Evolutionary conservation across 306 rosid species (phyloP), one percentile per base, ranked within the genome.

Genomic region (Nissolia schottii): DNA sequence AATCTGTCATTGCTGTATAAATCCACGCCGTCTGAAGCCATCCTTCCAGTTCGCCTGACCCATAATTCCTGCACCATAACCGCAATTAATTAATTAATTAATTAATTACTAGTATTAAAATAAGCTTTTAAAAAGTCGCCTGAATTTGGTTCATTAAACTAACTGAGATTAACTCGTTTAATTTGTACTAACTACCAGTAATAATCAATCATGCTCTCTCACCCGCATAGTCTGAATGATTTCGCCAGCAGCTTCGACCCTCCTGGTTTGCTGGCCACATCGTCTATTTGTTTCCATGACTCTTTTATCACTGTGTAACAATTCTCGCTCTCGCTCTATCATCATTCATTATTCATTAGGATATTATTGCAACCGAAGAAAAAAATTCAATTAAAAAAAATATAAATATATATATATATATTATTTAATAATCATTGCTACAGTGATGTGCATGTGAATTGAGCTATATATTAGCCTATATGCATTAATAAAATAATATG

Each of bases 1-100:
- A 93, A 83, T 93, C 98, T 0, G 91, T 87, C 97, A 93, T 93
- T 29, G 96, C 84, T 2, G 96, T 80, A 73, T 71, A 85, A 7
- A n/a, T 0, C 15, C 2, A 86, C 0, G 97, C 94, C 0, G 83
- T 19, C 0, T 0, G 1, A 9, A 93, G 79, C 98, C 98, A 93
- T 41, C 7, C 5, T 64, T 28, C 20, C 70, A 93, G 53, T 59
- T 54, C 14, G 6, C 0, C 31, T 34, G 38, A 18, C 24, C 60
- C 51, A 50, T 61, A 16, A 55, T 83, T 71, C 64, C 88, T 87
- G 71, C 25, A 43, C 0, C 6, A 73, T 54, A 15, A 43, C 3
- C 14, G 14, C 14, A 12, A 13, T n/a, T n/a, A n/a, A n/a, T n/a
- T n/a, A n/a, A n/a, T n/a, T n/a, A n/a, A n/a, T n/a, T n/a, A 13